phyloP scores from a whole-genome alignment of 2,329 filamentous ascomycete genomes.

The Onygena corvina region DNA sequence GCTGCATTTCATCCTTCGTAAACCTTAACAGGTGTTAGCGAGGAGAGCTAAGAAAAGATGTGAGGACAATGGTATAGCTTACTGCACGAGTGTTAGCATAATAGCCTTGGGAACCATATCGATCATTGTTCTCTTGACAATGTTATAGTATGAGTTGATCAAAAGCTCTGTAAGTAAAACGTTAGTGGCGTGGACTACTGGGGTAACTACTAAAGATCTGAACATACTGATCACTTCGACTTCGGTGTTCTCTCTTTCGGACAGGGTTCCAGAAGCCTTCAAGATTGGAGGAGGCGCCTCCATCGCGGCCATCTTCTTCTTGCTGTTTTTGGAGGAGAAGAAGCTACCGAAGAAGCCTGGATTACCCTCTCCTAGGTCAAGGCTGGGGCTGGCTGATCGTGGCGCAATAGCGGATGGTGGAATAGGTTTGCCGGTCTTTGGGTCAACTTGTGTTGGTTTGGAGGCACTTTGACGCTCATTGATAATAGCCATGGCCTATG shows the following conservation, averaged over 20 bases:
- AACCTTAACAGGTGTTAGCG: conserved; percentile 42
- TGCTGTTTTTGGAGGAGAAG: conserved; percentile 99
- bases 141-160: conserved; percentile 95
- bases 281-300: conserved; percentile 83
- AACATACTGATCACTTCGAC: conserved; percentile 93
- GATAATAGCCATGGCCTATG: conserved; percentile 85
- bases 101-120: conserved; percentile 99
- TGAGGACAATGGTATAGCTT: conserved; percentile 34
- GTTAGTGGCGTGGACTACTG: background rate
- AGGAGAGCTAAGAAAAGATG: conserved; percentile 4
- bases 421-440: conserved; percentile 94
- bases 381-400: conserved; percentile 63
- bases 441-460: conserved; percentile 90
- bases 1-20: conserved; percentile 97
- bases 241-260: conserved; percentile 87
- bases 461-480: conserved; percentile 74
- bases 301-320: conserved; percentile 99
- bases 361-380: conserved; percentile 49
- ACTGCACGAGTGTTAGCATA: conserved; percentile 94
- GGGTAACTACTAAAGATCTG: conserved; percentile 12
- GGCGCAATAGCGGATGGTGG: conserved; percentile 49
- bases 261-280: conserved; percentile 86
- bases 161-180: conserved; percentile 56
- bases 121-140: conserved; percentile 95
- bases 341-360: conserved; percentile 94